phyloP scores from a whole-genome alignment of 345 rosid species.

The Boechera retrofracta region DNA sequence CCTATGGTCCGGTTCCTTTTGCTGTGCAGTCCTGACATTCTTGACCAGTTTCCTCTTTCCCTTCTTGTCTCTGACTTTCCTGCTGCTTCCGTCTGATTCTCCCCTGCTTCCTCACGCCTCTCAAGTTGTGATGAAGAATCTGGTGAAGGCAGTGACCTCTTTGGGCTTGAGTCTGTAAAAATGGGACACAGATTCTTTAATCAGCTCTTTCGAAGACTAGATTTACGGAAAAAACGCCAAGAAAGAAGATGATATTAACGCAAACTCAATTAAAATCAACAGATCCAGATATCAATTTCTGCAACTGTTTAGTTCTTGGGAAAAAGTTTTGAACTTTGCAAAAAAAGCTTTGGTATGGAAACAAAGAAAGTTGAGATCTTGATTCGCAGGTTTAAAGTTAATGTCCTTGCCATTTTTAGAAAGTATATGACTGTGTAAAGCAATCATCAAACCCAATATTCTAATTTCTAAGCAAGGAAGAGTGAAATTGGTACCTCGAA shows the following conservation, averaged over 20 bases:
- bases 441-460: constrained; percentile 16
- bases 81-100: constrained; percentile 44
- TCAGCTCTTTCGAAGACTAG: constrained; percentile 4
- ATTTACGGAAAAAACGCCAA: background rate
- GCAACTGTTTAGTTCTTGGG: background rate
- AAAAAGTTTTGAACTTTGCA: background rate
- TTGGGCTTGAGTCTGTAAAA: constrained; percentile 48
- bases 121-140: constrained; percentile 47
- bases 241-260: background rate
- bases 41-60: constrained; percentile 49
- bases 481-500: constrained; percentile 49
- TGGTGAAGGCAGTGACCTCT: constrained; percentile 46
- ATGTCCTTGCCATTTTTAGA: constrained; percentile 10
- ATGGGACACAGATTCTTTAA: background rate
- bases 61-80: constrained; percentile 49
- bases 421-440: background rate
- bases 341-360: background rate
- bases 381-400: background rate
- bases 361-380: constrained; percentile 17
- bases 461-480: constrained; percentile 14
- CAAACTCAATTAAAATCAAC: background rate
- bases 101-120: constrained; percentile 42
- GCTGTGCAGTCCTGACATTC: constrained; percentile 58
- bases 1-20: constrained; percentile 75
- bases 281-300: background rate